phyloP scores from a whole-genome alignment of 2,329 filamentous ascomycete species.

The Ascocoryne sarcoides region DNA sequence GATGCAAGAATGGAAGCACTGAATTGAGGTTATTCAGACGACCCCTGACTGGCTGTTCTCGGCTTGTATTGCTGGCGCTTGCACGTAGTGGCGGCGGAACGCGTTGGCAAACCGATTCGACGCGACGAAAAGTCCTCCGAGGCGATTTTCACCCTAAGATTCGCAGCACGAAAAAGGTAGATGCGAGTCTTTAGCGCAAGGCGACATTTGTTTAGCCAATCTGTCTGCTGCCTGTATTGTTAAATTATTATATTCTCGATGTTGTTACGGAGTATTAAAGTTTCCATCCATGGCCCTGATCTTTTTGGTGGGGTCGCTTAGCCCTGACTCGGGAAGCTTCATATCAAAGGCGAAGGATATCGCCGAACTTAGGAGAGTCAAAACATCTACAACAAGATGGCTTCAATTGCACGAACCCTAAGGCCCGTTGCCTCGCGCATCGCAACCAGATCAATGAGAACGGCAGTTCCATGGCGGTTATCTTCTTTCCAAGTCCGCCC shows the following conservation, averaged over 20 bases:
- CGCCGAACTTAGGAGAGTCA: not conserved
- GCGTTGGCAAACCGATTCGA: slow-evolving; percentile 15
- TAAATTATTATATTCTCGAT: slow-evolving; percentile 12
- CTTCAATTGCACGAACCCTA: slow-evolving; percentile 47
- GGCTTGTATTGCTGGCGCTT: slow-evolving; percentile 15
- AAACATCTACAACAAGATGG: slow-evolving; percentile 36
- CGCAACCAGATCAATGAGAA: slow-evolving; percentile 12
- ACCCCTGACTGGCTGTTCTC: slow-evolving; percentile 11
- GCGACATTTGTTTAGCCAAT: slow-evolving; percentile 6
- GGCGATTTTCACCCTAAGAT: not conserved
- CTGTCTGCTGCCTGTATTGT: slow-evolving; percentile 14
- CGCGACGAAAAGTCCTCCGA: slow-evolving; percentile 12
- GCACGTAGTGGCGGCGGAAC: slow-evolving; percentile 7
- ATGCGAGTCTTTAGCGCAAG: slow-evolving; percentile 7
- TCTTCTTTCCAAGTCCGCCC: slow-evolving; percentile 33
- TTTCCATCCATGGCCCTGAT: slow-evolving; percentile 7
- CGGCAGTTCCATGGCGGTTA: slow-evolving; percentile 15
- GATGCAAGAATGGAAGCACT: not conserved
- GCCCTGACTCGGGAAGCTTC: not conserved
- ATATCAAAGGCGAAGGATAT: no score
- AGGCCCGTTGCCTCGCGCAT: slow-evolving; percentile 29
- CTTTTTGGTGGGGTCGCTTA: slow-evolving; percentile 12
- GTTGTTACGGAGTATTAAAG: no score
- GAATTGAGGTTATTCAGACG: slow-evolving; percentile 23
- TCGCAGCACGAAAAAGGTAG: slow-evolving; percentile 6